phyloP scores from a whole-genome alignment of 179 eudicot genomes.

The Beta macrorhiza region DNA sequence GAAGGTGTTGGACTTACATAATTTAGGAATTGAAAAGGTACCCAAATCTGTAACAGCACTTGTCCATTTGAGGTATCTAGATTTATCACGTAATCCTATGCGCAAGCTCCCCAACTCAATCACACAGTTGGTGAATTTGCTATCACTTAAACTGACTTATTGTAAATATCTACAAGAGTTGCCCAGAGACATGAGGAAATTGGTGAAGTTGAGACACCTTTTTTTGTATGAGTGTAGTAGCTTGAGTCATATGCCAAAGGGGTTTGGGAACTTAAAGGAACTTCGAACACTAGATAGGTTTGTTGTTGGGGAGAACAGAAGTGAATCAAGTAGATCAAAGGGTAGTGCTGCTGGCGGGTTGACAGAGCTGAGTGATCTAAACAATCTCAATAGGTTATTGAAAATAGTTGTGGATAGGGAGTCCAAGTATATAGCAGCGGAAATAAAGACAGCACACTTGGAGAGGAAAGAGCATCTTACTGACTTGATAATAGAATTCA shows the following conservation, averaged over 20 bases:
- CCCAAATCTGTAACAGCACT: not conserved
- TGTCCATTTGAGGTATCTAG: not conserved
- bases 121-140: not conserved
- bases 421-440: not conserved
- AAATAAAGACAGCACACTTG: not conserved
- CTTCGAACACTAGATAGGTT: not conserved
- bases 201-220: slow-evolving; percentile 12
- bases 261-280: not conserved
- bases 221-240: not conserved
- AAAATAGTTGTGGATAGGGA: not conserved
- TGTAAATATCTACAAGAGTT: not conserved
- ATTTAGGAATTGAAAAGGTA: too few relatives aligned
- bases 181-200: slow-evolving; percentile 3
- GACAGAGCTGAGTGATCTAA: slow-evolving; percentile 7
- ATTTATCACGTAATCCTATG: not conserved
- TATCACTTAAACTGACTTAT: not conserved
- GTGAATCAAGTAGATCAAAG: not conserved
- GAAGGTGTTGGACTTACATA: not conserved
- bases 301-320: not conserved
- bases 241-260: slow-evolving; percentile 17
- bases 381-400: not conserved
- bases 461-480: not conserved
- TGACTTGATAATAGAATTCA: not conserved
- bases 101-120: not conserved
- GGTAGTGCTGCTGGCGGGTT: not conserved